phyloP scores from a whole-genome alignment of 805 yeast species.

The Blastobotrys muscicola region DNA sequence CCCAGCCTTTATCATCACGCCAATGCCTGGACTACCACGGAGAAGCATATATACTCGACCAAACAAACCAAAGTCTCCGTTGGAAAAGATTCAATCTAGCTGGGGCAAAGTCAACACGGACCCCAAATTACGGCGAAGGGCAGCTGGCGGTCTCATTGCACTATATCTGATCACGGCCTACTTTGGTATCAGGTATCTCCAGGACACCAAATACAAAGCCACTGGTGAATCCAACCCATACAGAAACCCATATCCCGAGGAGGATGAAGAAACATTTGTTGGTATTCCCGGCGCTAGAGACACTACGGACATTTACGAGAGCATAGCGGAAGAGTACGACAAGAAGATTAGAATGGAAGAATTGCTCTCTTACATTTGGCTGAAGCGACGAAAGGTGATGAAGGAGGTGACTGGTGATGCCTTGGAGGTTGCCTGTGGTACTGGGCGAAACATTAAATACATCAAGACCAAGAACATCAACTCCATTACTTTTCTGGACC shows the following conservation, averaged over 20 bases:
- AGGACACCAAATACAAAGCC: slow-evolving; percentile 28
- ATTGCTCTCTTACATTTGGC: slow-evolving; percentile 34
- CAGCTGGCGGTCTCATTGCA: slow-evolving; percentile 14
- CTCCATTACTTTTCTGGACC: slow-evolving; percentile 77
- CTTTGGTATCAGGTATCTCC: slow-evolving; percentile 22
- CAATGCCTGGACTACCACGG: too few relatives aligned
- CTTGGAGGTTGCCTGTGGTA: slow-evolving; percentile 89
- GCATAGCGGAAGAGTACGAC: slow-evolving; percentile 74
- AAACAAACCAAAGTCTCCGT: background rate
- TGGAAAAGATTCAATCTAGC: slow-evolving; percentile 4
- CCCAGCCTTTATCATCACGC: too few relatives aligned
- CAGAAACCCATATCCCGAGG: slow-evolving; percentile 14
- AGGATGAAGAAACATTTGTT: slow-evolving; percentile 1
- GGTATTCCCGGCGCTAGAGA: slow-evolving; percentile 63
- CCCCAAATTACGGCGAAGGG: slow-evolving; percentile 10
- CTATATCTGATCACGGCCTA: slow-evolving; percentile 17
- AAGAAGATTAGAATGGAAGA: slow-evolving; percentile 70
- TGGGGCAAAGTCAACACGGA: slow-evolving; percentile 11
- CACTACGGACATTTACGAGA: slow-evolving; percentile 57
- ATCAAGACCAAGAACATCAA: slow-evolving; percentile 48
- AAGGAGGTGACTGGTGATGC: slow-evolving; percentile 77
- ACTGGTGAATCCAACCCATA: slow-evolving; percentile 27
- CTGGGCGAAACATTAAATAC: slow-evolving; percentile 84
- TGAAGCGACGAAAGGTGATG: slow-evolving; percentile 72
- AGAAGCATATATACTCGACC: background rate